Evolutionary conservation across 352 stramenopile species (phyloP), one percentile per base, ranked within the genome.

Genomic region (Phytophthora vignae): DNA sequence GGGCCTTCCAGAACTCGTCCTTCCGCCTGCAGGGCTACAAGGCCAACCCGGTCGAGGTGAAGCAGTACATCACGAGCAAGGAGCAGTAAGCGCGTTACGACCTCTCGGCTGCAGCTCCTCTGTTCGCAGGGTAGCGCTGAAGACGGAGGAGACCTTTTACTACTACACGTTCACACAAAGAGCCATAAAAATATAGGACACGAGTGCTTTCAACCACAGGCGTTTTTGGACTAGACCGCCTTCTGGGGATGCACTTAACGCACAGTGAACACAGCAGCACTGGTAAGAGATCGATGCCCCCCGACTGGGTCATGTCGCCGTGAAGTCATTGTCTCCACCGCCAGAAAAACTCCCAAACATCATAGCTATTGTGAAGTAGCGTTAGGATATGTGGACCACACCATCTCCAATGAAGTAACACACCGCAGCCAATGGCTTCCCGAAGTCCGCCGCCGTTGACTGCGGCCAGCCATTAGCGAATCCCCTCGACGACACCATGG

Each of bases 1-100:
- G 79, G 81, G 85, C 88, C 29, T 96, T 87, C 74, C 87, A 96
- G 81, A 94, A 85, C 78, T 94, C 86, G 64, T 88, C 78, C 29
- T 90, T 93, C 71, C 84, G 86, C 71, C 84, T 96, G 50, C 84
- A 94, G 75, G 87, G 89, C 48, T 93, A 83, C 78, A 77, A 85
- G 59, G 64, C 74, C 22, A 94, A 93, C 72, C 64, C 60, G 46
- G 69, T 76, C 48, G 84, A 93, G 61, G 85, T 93, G 49, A 69
- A 83, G 74, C 80, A 85, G 68, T 90, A 90, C 80, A 90, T 92
- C 49, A 85, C 64, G 31, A 79, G 36, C 64, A 82, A 82, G 68
- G 27, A 79, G 52, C 25, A 74, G 33, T 78, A 74, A 55, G 15
- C 36, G 31, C 31, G 31, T 11, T 38, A 38, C 31, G 31, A 21